A percentile compares a stretch with the other conserved stretches of the same genome.
These are phyloP conservation scores for Colletotrichum echinochloae DNA, from an alignment of 2,329 filamentous ascomycete species.

Conservation along the genomic window DNA sequence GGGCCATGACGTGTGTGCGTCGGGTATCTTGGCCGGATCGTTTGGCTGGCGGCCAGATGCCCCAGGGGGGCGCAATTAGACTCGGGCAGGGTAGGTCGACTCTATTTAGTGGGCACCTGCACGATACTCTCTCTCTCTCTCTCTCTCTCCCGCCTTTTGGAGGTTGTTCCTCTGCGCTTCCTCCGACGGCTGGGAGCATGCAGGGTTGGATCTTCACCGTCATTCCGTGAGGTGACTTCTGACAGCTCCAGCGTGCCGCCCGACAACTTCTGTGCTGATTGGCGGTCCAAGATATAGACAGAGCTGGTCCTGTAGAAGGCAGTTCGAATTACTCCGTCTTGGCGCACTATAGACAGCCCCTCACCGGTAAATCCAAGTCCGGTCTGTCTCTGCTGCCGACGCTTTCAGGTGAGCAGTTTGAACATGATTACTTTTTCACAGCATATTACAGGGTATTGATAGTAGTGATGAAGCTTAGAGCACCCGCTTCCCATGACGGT, in stretches of 20 bases:
- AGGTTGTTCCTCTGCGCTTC: not conserved
- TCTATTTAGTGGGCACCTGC: slow-evolving; percentile 33
- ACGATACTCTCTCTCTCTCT: slow-evolving; percentile 12
- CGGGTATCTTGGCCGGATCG: not conserved
- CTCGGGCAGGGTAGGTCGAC: not conserved
- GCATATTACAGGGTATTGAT: not conserved
- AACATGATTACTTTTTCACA: not conserved
- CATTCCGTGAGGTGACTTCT: not conserved
- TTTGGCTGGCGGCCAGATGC: slow-evolving; percentile 8
- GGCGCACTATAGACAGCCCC: slow-evolving; percentile 13
- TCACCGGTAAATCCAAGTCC: slow-evolving; percentile 28
- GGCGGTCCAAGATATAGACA: slow-evolving; percentile 1
- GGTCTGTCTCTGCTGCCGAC: not conserved
- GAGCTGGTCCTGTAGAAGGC: slow-evolving; percentile 15
- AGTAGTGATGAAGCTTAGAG: not conserved
- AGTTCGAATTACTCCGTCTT: slow-evolving; percentile 35
- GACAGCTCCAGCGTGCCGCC: not conserved
- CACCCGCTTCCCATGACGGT: not conserved
- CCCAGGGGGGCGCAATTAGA: slow-evolving; percentile 1
- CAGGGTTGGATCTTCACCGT: not conserved
- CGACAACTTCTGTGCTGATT: not conserved
- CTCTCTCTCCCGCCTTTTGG: slow-evolving; percentile 19
- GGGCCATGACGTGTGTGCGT: not conserved
- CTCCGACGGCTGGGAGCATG: not conserved
- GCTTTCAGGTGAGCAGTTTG: not conserved